Percentiles rank a stretch among this genome's conserved stretches.
These are phyloP conservation scores for Curvularia lunata DNA, from an alignment of 2,329 filamentous ascomycete species.

Conservation along the genomic window DNA sequence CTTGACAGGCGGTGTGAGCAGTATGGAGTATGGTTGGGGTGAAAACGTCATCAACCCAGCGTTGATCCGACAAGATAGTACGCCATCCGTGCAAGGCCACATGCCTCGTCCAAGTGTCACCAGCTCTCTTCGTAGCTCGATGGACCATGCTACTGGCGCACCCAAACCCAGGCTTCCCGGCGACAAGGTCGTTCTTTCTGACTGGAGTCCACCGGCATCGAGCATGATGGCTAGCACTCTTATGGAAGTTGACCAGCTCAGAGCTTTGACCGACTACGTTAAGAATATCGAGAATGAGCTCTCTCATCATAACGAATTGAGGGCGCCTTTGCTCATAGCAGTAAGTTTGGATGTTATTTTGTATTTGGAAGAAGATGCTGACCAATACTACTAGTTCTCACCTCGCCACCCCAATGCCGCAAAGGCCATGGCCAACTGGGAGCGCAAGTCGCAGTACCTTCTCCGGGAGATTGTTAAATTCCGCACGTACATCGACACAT, in stretches of 20 bases:
- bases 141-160: conserved; percentile 62
- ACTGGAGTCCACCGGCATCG: conserved; percentile 89
- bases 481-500: conserved; percentile 87
- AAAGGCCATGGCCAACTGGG: conserved; percentile 95
- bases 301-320: conserved; percentile 83
- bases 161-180: conserved; percentile 76
- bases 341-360: conserved; percentile 51
- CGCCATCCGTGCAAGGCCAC: conserved; percentile 42
- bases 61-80: conserved; percentile 51
- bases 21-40: conserved; percentile 97
- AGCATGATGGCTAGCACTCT: conserved; percentile 85
- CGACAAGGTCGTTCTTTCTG: conserved; percentile 81
- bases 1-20: conserved; percentile 89
- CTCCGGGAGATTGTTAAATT: conserved; percentile 96
- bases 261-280: conserved; percentile 77
- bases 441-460: conserved; percentile 90
- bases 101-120: conserved; percentile 62
- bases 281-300: conserved; percentile 85
- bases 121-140: conserved; percentile 66
- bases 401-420: conserved; percentile 79
- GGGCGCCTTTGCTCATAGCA: conserved; percentile 84
- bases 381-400: conserved; percentile 66
- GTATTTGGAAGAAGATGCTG: conserved; percentile 13
- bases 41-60: conserved; percentile 73
- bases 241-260: conserved; percentile 80